Conservation (phyloP, 805 yeast genomes). For the Starmerella bombicola region DNA sequence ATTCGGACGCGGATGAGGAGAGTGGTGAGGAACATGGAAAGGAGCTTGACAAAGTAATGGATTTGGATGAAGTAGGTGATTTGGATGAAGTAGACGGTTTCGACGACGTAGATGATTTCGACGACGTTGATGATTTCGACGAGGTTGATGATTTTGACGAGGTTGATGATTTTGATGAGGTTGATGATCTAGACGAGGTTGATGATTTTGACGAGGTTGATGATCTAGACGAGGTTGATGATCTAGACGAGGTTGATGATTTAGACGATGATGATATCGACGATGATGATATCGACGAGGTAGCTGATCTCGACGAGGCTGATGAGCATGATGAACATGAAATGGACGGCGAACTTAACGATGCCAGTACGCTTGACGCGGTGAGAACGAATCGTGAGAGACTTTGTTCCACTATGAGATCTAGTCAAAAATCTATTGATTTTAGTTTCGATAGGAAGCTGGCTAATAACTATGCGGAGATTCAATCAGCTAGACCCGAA, state of each 20-base stretch:
- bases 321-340: slow-evolving; percentile 7
- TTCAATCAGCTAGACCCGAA: neutral
- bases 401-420: too few species aligned
- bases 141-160: slow-evolving; percentile 1
- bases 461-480: too few species aligned
- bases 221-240: too few species aligned
- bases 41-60: slow-evolving; percentile 1
- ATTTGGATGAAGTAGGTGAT: slow-evolving; percentile 8
- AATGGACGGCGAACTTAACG: slow-evolving; percentile 4
- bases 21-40: slow-evolving; percentile 1
- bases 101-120: neutral
- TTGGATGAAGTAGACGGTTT: too few species aligned
- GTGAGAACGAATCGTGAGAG: too few species aligned
- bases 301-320: neutral
- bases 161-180: slow-evolving; percentile 9
- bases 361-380: too few species aligned
- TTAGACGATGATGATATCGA: too few species aligned
- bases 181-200: neutral
- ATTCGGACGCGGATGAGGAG: slow-evolving; percentile 8
- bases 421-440: too few species aligned
- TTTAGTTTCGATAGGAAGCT: too few species aligned
- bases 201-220: too few species aligned
- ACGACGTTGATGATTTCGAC: neutral
- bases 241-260: too few species aligned
- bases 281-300: neutral